These are phyloP conservation scores for Aspergillus affinis DNA, from an alignment of 495 filamentous ascomycete genomes.

Conservation along the genomic window DNA sequence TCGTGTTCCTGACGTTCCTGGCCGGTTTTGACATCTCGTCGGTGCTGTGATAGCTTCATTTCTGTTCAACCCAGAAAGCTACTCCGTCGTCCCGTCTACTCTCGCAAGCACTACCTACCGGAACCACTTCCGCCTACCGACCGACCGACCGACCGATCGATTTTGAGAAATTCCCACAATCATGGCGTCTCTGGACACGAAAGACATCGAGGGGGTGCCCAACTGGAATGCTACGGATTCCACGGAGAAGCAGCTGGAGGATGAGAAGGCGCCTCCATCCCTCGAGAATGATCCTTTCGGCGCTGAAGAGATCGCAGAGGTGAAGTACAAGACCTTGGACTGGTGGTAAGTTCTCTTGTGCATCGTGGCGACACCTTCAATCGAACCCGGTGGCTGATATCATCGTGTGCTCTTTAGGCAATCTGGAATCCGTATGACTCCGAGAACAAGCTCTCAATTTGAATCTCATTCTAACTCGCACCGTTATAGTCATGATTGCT, in stretches of 20 bases:
- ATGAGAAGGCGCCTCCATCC: neutral
- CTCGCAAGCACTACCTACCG: neutral
- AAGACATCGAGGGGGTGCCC: neutral
- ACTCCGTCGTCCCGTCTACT: neutral
- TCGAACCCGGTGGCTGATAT: neutral
- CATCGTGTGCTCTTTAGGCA: conserved; percentile 6
- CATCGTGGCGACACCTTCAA: neutral
- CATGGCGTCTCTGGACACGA: conserved; percentile 5
- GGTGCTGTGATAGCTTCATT: neutral
- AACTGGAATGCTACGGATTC: neutral
- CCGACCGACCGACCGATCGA: no score
- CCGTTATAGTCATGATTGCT: conserved; percentile 50
- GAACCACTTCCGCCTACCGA: neutral
- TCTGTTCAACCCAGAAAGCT: neutral
- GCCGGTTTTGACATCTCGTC: neutral
- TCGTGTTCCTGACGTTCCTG: neutral
- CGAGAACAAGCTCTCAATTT: neutral
- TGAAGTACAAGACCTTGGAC: conserved; percentile 29
- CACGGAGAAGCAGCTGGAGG: neutral
- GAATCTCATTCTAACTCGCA: neutral
- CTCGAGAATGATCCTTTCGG: conserved; percentile 24
- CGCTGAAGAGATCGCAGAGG: conserved; percentile 25
- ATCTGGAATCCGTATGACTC: conserved; percentile 32
- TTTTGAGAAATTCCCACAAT: neutral
- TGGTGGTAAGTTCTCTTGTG: conserved; percentile 28